Evolutionary conservation across 176 grass and related monocot species (phyloP), one percentile per base, ranked within the genome.

Genomic region (Stipa capillata): DNA sequence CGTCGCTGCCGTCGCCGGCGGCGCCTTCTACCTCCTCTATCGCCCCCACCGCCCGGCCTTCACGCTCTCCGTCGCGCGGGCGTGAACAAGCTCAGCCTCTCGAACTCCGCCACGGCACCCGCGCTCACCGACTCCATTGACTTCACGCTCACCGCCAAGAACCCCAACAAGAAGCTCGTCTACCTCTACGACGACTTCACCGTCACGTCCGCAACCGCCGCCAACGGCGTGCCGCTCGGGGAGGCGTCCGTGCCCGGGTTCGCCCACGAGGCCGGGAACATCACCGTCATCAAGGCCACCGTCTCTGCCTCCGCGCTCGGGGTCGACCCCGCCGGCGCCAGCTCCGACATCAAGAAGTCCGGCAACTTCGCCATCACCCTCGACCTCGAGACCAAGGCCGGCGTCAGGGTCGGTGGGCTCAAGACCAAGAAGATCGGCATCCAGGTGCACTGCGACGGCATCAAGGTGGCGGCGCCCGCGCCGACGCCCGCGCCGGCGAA

Each of bases 101-200:
- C 97, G 0, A 68, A 82, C 34, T 72, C 83, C 57, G 61, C 89
- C 77, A 51, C 90, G 13, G 82, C 86, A 15, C 84, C 88, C 53
- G 43, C 87, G 33, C 62, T 99, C 69, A 93, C 90, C 49, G 68
- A 74, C 45, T 74, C 86, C 70, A 79, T 99, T 50, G 92, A 91
- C 77, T 55, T 99, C 84, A 91, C 93, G 27, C 70, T 96, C 48
- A 89, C 78, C 16, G 90, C 86, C 48, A 83, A 33, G 51, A 99
- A 99, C 83, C 97, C 97, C 14, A 99, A 96, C 84, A 87, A 91
- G 84, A 99, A 99, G 88, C 74, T 99, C 67, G 90, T 93, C 48
- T 99, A 86, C 86, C 68, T 96, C 79, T 99, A 99, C 86, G 97
- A 96, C 81, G 81, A 94, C 77, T 82, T 95, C 84, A 53, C 97